Evolutionary conservation across 2,329 filamentous ascomycete species (phyloP).

Genomic region (Aspergillus cejpii): DNA sequence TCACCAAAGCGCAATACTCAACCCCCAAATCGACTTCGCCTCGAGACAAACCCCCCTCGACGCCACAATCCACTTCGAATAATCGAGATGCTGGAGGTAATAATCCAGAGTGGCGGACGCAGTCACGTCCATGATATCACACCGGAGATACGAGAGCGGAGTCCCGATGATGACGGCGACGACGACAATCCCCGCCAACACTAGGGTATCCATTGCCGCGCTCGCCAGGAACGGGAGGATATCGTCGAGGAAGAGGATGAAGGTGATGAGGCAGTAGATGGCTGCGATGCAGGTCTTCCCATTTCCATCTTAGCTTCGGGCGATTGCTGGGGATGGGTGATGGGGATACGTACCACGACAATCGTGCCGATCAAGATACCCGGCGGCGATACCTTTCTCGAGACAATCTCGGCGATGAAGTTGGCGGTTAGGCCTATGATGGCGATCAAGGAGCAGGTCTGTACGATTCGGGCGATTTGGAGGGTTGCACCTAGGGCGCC

Average conservation of each 20-base stretch:
- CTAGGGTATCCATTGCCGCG: slow-evolving; percentile 58
- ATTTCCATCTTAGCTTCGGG: slow-evolving; percentile 16
- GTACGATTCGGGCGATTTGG: slow-evolving; percentile 63
- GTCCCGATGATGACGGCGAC: slow-evolving; percentile 72
- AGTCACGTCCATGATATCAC: slow-evolving; percentile 52
- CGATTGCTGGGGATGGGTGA: not conserved
- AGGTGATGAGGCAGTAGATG: slow-evolving; percentile 71
- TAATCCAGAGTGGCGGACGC: slow-evolving; percentile 49
- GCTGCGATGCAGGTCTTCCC: slow-evolving; percentile 69
- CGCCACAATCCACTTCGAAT: slow-evolving; percentile 53
- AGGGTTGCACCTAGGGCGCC: slow-evolving; percentile 75
- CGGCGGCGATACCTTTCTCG: slow-evolving; percentile 58
- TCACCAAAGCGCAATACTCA: slow-evolving; percentile 69
- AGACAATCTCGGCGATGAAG: slow-evolving; percentile 71
- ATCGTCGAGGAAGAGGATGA: slow-evolving; percentile 72
- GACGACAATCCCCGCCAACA: no score
- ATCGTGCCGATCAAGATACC: slow-evolving; percentile 70
- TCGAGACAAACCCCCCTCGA: slow-evolving; percentile 66
- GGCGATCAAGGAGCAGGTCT: slow-evolving; percentile 64
- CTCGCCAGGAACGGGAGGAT: slow-evolving; percentile 68
- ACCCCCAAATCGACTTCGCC: slow-evolving; percentile 81
- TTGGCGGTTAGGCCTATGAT: slow-evolving; percentile 76
- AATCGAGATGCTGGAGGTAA: slow-evolving; percentile 48
- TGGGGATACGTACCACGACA: slow-evolving; percentile 59
- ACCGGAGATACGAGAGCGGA: slow-evolving; percentile 72